These are phyloP conservation scores for Penicilliopsis zonata DNA, from an alignment of 495 filamentous ascomycete genomes.

Conservation along the genomic window DNA sequence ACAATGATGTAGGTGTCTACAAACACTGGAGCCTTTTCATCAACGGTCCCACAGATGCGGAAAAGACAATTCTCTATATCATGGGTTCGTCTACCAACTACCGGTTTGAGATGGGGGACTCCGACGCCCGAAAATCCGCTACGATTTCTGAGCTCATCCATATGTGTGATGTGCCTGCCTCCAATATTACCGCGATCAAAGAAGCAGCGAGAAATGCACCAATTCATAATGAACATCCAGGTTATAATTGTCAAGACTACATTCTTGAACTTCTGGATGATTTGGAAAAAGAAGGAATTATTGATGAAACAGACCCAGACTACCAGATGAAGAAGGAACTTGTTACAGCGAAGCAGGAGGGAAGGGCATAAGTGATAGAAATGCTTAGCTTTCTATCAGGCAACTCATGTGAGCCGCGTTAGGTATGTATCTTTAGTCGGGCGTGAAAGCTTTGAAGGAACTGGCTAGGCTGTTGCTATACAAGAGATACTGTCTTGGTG, in stretches of 20 bases:
- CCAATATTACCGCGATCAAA: background rate
- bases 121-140: constrained; percentile 1
- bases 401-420: too few species aligned
- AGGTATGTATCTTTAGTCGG: too few species aligned
- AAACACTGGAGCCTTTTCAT: constrained; percentile 3
- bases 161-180: constrained; percentile 1
- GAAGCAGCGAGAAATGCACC: background rate
- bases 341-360: background rate
- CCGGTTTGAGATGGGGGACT: constrained; percentile 2
- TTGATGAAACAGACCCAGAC: background rate
- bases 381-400: too few species aligned
- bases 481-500: too few species aligned
- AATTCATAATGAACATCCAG: constrained; percentile 1
- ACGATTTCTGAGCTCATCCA: background rate
- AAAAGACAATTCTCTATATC: constrained; percentile 2
- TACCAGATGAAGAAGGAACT: background rate
- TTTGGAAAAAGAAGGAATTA: constrained; percentile 4
- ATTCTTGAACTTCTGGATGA: constrained; percentile 3
- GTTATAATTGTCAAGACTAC: constrained; percentile 4
- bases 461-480: too few species aligned
- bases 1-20: constrained; percentile 1
- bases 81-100: constrained; percentile 4
- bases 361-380: background rate
- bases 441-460: too few species aligned
- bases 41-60: background rate